Conservation (phyloP, 1,139 yeast genomes). For the Taphrina confusa region DNA sequence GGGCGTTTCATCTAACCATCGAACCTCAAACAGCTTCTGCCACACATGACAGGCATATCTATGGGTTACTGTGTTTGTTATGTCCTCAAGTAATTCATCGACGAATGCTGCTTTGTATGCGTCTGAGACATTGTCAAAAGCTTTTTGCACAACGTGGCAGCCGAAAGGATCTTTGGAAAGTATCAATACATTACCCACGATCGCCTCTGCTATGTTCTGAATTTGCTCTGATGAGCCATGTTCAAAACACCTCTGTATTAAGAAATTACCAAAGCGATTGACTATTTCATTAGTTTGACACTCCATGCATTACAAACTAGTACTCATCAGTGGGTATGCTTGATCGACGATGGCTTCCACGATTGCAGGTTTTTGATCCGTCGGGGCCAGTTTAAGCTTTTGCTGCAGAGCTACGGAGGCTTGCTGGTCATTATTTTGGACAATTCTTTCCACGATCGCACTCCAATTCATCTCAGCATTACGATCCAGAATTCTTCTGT, state of each 20-base stretch:
- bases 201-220: slow-evolving; percentile 44
- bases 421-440: slow-evolving; percentile 49
- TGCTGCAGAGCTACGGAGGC: slow-evolving; percentile 52
- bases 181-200: slow-evolving; percentile 46
- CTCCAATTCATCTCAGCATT: slow-evolving; percentile 45
- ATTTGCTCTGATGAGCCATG: slow-evolving; percentile 47
- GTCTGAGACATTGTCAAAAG: slow-evolving; percentile 48
- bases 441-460: slow-evolving; percentile 47
- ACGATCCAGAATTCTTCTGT: slow-evolving; percentile 44
- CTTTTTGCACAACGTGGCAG: slow-evolving; percentile 52
- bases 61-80: slow-evolving; percentile 48
- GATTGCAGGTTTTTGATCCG: slow-evolving; percentile 46
- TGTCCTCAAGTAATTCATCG: slow-evolving; percentile 47
- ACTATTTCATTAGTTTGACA: background rate
- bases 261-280: slow-evolving; percentile 51
- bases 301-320: too few species aligned
- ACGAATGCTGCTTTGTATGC: slow-evolving; percentile 45
- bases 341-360: slow-evolving; percentile 46
- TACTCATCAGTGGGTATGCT: slow-evolving; percentile 46
- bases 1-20: slow-evolving; percentile 47
- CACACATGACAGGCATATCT: slow-evolving; percentile 52
- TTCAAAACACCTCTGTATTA: slow-evolving; percentile 51
- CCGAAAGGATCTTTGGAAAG: slow-evolving; percentile 50
- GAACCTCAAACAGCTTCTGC: slow-evolving; percentile 51
- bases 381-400: slow-evolving; percentile 47